Evolutionary conservation across 73 alveolate genomes (phyloP).

Genomic region (Vitrella brassicaformis): DNA sequence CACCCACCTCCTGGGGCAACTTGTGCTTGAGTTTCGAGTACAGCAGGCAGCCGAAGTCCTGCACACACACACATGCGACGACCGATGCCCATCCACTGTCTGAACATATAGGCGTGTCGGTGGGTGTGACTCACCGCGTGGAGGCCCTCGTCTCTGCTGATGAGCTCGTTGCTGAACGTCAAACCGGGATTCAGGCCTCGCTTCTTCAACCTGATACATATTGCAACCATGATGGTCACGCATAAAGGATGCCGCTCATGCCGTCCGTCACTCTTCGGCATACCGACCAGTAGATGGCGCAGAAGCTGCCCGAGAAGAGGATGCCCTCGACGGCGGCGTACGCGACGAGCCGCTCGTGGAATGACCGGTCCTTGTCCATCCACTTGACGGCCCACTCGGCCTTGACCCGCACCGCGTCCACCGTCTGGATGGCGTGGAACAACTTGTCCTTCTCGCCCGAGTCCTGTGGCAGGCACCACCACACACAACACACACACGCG

Average conservation of each 20-base stretch:
- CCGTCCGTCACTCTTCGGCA: too few relatives aligned
- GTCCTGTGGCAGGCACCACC: background rate
- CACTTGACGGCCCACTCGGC: constrained; percentile 89
- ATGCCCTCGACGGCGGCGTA: constrained; percentile 86
- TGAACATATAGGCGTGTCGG: too few relatives aligned
- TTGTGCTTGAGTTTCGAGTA: constrained; percentile 59
- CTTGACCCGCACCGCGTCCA: constrained; percentile 66
- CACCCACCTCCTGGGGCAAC: constrained; percentile 62
- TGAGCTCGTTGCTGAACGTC: constrained; percentile 79
- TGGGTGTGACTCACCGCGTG: too few relatives aligned
- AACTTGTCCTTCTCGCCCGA: constrained; percentile 53
- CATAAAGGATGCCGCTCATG: too few relatives aligned
- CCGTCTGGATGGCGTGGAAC: constrained; percentile 62
- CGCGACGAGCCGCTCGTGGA: constrained; percentile 79
- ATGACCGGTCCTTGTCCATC: constrained; percentile 61
- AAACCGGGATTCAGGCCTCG: constrained; percentile 83
- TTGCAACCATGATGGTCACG: too few relatives aligned
- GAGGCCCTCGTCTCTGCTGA: constrained; percentile 82
- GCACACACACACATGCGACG: too few relatives aligned
- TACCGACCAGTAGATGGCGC: constrained; percentile 90
- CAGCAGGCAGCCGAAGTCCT: constrained; percentile 78
- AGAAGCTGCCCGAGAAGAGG: constrained; percentile 84
- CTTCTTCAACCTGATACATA: too few relatives aligned
- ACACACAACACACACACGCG: background rate
- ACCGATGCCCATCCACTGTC: too few relatives aligned